These are phyloP conservation scores for Trypanosomatidae sp. DNA, from an alignment of 208 protist species.

Conservation along the genomic window DNA sequence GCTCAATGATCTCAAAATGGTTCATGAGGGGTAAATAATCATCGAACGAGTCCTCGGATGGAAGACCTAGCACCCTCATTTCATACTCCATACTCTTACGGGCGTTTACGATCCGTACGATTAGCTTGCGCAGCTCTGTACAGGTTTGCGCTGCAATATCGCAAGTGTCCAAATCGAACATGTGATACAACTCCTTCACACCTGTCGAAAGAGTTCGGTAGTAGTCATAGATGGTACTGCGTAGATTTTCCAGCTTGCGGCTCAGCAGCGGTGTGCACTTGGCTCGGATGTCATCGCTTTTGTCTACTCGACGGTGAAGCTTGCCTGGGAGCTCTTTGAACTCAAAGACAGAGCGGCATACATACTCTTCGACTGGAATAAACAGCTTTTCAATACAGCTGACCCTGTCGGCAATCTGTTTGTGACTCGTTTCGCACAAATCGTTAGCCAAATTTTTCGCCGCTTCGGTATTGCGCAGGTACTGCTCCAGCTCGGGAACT, in stretches of 20 bases:
- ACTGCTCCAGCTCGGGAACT: slow-evolving; percentile 76
- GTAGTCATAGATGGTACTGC: slow-evolving; percentile 42
- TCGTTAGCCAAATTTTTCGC: slow-evolving; percentile 42
- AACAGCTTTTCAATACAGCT: slow-evolving; percentile 65
- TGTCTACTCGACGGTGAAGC: slow-evolving; percentile 29
- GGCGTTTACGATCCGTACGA: slow-evolving; percentile 43
- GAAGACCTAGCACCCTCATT: slow-evolving; percentile 45
- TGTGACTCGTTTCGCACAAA: slow-evolving; percentile 45
- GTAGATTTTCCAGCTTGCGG: slow-evolving; percentile 51
- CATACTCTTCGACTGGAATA: slow-evolving; percentile 52
- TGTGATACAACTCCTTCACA: slow-evolving; percentile 76
- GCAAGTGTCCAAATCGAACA: slow-evolving; percentile 85
- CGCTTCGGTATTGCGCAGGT: slow-evolving; percentile 34
- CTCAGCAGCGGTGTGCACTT: slow-evolving; percentile 54
- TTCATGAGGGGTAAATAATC: slow-evolving; percentile 55
- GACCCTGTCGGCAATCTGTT: slow-evolving; percentile 53
- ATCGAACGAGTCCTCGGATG: slow-evolving; percentile 56
- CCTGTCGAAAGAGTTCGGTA: slow-evolving; percentile 69
- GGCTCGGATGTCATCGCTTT: slow-evolving; percentile 32
- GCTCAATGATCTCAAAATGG: slow-evolving; percentile 80
- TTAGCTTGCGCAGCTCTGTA: slow-evolving; percentile 66
- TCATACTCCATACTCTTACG: slow-evolving; percentile 65
- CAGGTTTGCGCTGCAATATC: slow-evolving; percentile 89
- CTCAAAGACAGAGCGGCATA: slow-evolving; percentile 55
- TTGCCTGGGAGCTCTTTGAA: slow-evolving; percentile 65